Evolutionary conservation across 306 rosid genomes (phyloP), one percentile per base, ranked within the genome.

Genomic region (Vicia sativa): DNA sequence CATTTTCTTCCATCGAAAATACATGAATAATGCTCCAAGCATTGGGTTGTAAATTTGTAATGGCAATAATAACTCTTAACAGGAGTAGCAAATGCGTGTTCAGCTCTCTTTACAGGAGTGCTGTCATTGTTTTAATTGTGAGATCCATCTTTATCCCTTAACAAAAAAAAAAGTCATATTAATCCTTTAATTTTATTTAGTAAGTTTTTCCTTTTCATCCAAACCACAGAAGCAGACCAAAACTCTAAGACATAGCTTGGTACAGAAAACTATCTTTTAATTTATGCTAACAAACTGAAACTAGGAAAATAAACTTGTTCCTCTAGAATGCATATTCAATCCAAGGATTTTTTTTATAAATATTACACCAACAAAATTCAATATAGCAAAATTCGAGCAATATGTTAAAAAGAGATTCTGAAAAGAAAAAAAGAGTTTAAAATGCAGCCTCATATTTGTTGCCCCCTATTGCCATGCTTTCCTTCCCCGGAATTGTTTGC

Each of bases 401-500:
- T 18, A 15, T 9, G 44, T 13, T 7, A 63, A 42, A 48, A 38
- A 9, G 16, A 11, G 18, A 16, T 7, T 12, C 16, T 0, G 23
- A 9, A 48, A 63, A n/a, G 4, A 16, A 11, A 41, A 64, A 45
- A 56, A 37, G 1, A 44, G 4, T 12, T 55, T 9, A 35, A 18
- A 19, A 48, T 34, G 41, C n/a, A 11, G 23, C 26, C 3, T 1
- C 37, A 44, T 4, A 68, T 14, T 14, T 56, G 60, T 50, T 44
- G 73, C 26, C 35, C 42, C 38, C 76, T 78, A 77, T 77, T 84
- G 84, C 96, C 95, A 88, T 2, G 96, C 90, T 57, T 91, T 91
- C 82, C 75, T 84, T 42, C 95, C 92, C 9, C 90, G 82, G 77
- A 87, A 88, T 78, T 87, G 90, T 79, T 87, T 87, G 75, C 92